phyloP scores from a whole-genome alignment of 257 asterid genomes.

The Solanum clarkiae region DNA sequence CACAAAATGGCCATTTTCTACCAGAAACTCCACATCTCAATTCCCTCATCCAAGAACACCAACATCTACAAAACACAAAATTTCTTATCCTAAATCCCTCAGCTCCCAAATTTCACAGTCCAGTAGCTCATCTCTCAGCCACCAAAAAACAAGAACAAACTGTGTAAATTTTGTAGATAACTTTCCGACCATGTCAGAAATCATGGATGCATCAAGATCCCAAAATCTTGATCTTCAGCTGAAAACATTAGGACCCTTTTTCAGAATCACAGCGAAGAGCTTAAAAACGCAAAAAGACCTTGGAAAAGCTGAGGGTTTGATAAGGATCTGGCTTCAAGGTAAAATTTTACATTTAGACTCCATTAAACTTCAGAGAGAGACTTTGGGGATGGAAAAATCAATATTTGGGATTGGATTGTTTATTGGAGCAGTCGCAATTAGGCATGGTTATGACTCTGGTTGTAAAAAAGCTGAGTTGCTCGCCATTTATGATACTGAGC shows the following conservation, averaged over 20 bases:
- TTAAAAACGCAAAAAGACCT: slow-evolving; percentile 32
- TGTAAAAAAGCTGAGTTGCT: slow-evolving; percentile 73
- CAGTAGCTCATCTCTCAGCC: neutral
- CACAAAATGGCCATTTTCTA: neutral
- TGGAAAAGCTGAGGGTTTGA: slow-evolving; percentile 72
- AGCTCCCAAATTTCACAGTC: neutral
- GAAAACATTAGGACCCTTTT: slow-evolving; percentile 64
- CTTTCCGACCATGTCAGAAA: slow-evolving; percentile 68
- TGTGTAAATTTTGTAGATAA: neutral
- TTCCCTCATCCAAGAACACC: neutral
- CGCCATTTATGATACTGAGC: slow-evolving; percentile 69
- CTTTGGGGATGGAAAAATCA: slow-evolving; percentile 72
- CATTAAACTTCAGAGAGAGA: slow-evolving; percentile 49
- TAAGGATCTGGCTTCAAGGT: slow-evolving; percentile 72
- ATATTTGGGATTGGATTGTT: slow-evolving; percentile 88
- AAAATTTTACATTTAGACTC: slow-evolving; percentile 74
- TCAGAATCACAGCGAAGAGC: slow-evolving; percentile 59
- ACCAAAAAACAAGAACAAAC: neutral
- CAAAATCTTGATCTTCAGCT: slow-evolving; percentile 67
- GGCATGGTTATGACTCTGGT: slow-evolving; percentile 67
- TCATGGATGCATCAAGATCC: slow-evolving; percentile 44
- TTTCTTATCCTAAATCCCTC: neutral
- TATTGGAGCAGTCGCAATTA: slow-evolving; percentile 77
- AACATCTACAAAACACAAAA: neutral
- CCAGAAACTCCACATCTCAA: neutral